Evolutionary conservation across 371 early-diverging fungal genomes (phyloP), one percentile per base, ranked within the genome.

Genomic region (Mortierella polycephala): DNA sequence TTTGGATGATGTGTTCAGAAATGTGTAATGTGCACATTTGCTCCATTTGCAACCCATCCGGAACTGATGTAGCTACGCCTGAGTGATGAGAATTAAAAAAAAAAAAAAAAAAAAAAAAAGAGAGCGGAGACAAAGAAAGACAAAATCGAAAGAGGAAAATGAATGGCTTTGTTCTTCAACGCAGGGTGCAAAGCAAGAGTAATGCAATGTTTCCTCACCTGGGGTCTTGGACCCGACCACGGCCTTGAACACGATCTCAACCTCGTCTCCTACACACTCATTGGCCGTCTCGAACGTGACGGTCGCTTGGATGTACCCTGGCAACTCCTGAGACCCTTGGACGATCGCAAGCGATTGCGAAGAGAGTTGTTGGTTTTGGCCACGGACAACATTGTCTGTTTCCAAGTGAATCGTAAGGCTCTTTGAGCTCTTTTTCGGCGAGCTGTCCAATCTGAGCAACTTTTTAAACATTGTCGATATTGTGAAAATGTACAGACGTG

Each of bases 181-280:
- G 30, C 30, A 30, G 30, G 4, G 30, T 30, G 30, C 30, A 30
- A 30, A 30, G 30, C 1, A 30, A 4, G 30, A 30, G 30, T 30
- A 30, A 30, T 30, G 30, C 30, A 30, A 4, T 30, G 4, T 41
- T n/a, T 37, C 12, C 18, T 10, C 44, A 65, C 66, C 42, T 57
- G 57, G 18, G 14, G 57, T 21, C 44, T 42, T 57, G 16, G 66
- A 58, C 10, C 66, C 66, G 14, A 65, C 42, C 0, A 58, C 42
- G 7, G 66, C 66, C 49, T 47, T 47, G 52, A 65, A 65, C 47
- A 49, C 21, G 20, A 65, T 65, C 58, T 65, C 66, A 30, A 65
- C 58, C 16, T 65, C 59, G 21, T 65, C 66, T 7, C 66, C 66
- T n/a, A 23, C 57, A 23, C 51, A 50, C 16, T 16, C 21, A 4